These are phyloP conservation scores for Hypoxylon fragiforme DNA, from an alignment of 495 filamentous ascomycete genomes.

Conservation along the genomic window DNA sequence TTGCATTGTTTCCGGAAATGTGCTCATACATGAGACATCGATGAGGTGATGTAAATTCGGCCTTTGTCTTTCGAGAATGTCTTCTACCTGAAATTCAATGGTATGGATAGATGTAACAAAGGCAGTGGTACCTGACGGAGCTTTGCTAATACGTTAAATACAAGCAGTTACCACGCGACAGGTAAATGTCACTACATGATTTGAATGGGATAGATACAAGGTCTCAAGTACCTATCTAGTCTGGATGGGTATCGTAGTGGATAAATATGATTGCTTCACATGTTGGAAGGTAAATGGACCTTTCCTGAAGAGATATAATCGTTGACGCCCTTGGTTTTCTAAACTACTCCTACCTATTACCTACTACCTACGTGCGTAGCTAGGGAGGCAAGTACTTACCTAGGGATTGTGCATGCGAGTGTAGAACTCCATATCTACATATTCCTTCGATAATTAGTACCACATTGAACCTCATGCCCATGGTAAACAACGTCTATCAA, in stretches of 20 bases:
- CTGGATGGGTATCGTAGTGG: background rate
- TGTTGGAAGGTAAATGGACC: background rate
- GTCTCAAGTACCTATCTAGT: no score
- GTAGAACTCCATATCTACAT: slow-evolving; percentile 1
- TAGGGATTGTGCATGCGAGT: no score
- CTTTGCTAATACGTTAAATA: no score
- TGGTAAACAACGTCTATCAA: background rate
- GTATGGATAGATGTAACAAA: slow-evolving; percentile 11
- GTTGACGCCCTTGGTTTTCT: background rate
- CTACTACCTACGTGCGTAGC: no score
- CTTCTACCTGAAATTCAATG: background rate
- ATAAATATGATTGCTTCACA: background rate
- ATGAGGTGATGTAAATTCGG: background rate
- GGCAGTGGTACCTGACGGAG: background rate
- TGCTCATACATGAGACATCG: background rate
- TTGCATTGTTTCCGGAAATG: slow-evolving; percentile 31
- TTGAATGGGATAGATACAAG: background rate
- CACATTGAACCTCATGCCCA: no score
- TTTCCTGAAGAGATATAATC: background rate
- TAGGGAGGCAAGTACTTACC: no score
- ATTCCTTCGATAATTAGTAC: background rate
- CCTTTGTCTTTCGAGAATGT: slow-evolving; percentile 18
- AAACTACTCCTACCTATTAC: no score
- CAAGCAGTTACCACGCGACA: background rate
- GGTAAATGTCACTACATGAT: background rate